Conservation (phyloP, 768 basidiomycete species). For the Amanita thiersii region DNA sequence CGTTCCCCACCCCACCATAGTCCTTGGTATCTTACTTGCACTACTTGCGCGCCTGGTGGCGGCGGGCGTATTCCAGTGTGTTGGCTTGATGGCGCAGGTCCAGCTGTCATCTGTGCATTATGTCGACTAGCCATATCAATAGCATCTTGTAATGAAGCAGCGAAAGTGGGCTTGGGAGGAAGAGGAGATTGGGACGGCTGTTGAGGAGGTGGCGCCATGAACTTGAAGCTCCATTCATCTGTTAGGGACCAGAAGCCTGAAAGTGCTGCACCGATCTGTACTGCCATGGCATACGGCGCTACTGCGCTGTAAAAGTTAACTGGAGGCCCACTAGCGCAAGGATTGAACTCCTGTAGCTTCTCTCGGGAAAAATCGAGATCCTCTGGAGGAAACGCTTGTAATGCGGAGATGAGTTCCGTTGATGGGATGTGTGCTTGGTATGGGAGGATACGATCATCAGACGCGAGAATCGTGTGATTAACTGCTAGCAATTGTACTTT, state of each 20-base stretch:
- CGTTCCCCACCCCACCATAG: constrained; percentile 89
- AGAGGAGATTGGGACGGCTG: constrained; percentile 12
- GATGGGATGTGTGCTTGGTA: constrained; percentile 64
- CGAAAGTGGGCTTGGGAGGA: constrained; percentile 6
- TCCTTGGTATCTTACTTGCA: constrained; percentile 64
- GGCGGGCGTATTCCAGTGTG: neutral
- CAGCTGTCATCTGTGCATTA: constrained; percentile 21
- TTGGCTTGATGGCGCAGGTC: neutral
- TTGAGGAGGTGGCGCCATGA: constrained; percentile 36
- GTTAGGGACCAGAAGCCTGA: constrained; percentile 64
- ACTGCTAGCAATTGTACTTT: constrained; percentile 62
- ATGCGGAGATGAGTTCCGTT: constrained; percentile 38
- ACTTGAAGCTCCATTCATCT: constrained; percentile 53
- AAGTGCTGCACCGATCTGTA: constrained; percentile 61
- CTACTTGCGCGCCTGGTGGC: constrained; percentile 10
- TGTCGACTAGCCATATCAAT: constrained; percentile 38
- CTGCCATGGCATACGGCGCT: constrained; percentile 58
- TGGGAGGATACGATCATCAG: constrained; percentile 58
- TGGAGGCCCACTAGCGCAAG: constrained; percentile 24
- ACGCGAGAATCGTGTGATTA: constrained; percentile 35
- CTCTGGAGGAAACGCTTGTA: constrained; percentile 35
- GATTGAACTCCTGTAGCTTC: constrained; percentile 42
- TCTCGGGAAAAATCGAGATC: constrained; percentile 34
- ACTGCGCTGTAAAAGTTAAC: constrained; percentile 43
- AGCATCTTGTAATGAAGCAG: constrained; percentile 31